phyloP scores from a whole-genome alignment of 495 filamentous ascomycete species.

The Podospora comata region DNA sequence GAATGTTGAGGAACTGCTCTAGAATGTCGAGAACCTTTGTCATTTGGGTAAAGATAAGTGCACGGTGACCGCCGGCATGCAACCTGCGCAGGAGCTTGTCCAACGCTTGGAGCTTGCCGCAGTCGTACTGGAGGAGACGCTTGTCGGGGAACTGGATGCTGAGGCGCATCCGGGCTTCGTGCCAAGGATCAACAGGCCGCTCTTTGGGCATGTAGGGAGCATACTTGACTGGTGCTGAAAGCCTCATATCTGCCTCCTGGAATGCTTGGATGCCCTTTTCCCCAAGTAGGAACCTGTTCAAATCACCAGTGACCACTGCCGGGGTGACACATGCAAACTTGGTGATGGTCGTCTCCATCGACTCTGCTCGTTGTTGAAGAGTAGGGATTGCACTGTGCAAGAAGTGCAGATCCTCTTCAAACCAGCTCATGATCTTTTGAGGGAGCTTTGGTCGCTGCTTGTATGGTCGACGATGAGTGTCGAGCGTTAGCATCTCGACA shows the following conservation, averaged over 20 bases:
- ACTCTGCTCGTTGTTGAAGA: constrained; percentile 64
- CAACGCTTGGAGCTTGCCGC: constrained; percentile 91
- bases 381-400: constrained; percentile 70
- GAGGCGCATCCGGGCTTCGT: constrained; percentile 86
- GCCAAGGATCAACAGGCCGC: constrained; percentile 69
- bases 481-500: constrained; percentile 66
- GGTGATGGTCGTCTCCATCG: constrained; percentile 70
- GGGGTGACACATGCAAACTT: constrained; percentile 92
- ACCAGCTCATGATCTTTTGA: constrained; percentile 63
- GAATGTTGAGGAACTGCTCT: constrained; percentile 97
- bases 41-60: constrained; percentile 99
- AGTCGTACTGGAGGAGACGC: constrained; percentile 92
- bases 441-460: constrained; percentile 53
- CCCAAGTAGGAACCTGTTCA: constrained; percentile 64
- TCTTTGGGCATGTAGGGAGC: constrained; percentile 53
- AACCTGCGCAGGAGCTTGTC: constrained; percentile 82
- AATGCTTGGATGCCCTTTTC: constrained; percentile 58
- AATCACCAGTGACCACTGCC: constrained; percentile 74
- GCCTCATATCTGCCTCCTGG: constrained; percentile 46
- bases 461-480: constrained; percentile 51
- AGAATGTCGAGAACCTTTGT: constrained; percentile 97
- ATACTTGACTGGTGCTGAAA: constrained; percentile 45
- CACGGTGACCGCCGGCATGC: constrained; percentile 86
- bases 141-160: constrained; percentile 98
- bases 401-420: constrained; percentile 64